These are phyloP conservation scores for Picea engelmannii DNA, from an alignment of 83 land plant genomes.

Conservation along the genomic window DNA sequence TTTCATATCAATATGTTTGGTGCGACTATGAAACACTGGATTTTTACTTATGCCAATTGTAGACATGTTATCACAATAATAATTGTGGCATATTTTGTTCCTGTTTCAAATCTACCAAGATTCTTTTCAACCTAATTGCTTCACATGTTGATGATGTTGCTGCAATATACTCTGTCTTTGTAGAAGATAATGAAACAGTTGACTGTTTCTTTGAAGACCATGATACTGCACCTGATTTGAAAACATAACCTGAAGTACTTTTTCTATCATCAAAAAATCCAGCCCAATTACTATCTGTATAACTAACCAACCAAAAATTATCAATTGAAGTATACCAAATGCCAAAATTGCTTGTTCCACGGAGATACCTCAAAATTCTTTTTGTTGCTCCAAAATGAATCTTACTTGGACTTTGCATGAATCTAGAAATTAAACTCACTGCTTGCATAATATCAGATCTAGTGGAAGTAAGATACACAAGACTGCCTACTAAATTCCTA, in stretches of 20 bases:
- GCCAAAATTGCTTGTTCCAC: slow-evolving; percentile 10
- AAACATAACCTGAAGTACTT: slow-evolving; percentile 30
- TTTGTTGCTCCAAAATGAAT: too few relatives aligned
- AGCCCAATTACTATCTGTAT: slow-evolving; percentile 28
- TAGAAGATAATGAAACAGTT: slow-evolving; percentile 17
- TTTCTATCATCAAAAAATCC: slow-evolving; percentile 16
- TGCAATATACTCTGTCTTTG: slow-evolving; percentile 26
- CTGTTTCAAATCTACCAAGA: slow-evolving; percentile 4
- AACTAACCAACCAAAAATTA: slow-evolving; percentile 12
- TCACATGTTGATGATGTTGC: slow-evolving; percentile 6
- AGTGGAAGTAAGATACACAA: too few relatives aligned
- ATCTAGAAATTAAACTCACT: too few relatives aligned
- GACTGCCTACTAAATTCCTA: too few relatives aligned
- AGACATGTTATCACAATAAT: slow-evolving; percentile 18
- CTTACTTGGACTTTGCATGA: too few relatives aligned
- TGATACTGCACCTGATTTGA: slow-evolving; percentile 17
- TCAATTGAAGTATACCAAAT: background rate
- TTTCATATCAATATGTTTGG: slow-evolving; percentile 21
- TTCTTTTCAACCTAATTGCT: slow-evolving; percentile 20
- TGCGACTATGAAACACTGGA: slow-evolving; percentile 21
- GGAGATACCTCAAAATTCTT: background rate
- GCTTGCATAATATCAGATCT: too few relatives aligned
- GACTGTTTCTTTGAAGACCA: slow-evolving; percentile 34
- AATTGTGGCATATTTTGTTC: slow-evolving; percentile 5
- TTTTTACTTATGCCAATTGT: slow-evolving; percentile 16